Conservation (phyloP, 371 early-diverging fungal species). For the Actinomortierella ambigua region DNA sequence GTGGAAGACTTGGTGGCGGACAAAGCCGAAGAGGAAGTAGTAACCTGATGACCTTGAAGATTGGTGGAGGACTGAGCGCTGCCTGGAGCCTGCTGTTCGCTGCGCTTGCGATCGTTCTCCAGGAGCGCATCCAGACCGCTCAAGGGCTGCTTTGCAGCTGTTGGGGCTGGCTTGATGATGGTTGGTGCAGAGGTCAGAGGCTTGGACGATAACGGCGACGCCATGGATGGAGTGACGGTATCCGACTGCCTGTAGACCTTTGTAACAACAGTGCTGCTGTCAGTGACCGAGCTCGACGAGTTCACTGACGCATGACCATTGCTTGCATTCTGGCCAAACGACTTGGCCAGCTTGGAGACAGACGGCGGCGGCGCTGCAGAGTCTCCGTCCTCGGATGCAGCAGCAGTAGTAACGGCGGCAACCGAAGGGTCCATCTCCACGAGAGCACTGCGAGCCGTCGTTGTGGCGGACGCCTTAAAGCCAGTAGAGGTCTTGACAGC, state of each 20-base stretch:
- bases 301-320: not conserved
- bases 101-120: too few relatives aligned
- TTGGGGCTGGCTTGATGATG: too few relatives aligned
- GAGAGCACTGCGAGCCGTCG: not conserved
- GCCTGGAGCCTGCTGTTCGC: too few relatives aligned
- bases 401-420: not conserved
- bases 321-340: not conserved
- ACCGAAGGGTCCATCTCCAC: not conserved
- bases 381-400: not conserved
- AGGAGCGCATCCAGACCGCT: too few relatives aligned
- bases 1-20: slow-evolving; percentile 13
- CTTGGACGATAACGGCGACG: too few relatives aligned
- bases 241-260: slow-evolving; percentile 14
- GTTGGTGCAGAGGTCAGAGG: too few relatives aligned
- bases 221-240: not conserved
- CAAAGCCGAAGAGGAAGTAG: too few relatives aligned
- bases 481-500: not conserved
- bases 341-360: slow-evolving; percentile 3
- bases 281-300: not conserved
- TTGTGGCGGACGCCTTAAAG: too few relatives aligned
- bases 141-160: too few relatives aligned
- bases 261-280: slow-evolving; percentile 2
- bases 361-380: slow-evolving; percentile 8
- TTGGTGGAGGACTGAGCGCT: too few relatives aligned
- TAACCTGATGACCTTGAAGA: too few relatives aligned